Evolutionary conservation across 805 yeast genomes (phyloP), one percentile per base, ranked within the genome.

Genomic region (Saccharomycopsis amapae): DNA sequence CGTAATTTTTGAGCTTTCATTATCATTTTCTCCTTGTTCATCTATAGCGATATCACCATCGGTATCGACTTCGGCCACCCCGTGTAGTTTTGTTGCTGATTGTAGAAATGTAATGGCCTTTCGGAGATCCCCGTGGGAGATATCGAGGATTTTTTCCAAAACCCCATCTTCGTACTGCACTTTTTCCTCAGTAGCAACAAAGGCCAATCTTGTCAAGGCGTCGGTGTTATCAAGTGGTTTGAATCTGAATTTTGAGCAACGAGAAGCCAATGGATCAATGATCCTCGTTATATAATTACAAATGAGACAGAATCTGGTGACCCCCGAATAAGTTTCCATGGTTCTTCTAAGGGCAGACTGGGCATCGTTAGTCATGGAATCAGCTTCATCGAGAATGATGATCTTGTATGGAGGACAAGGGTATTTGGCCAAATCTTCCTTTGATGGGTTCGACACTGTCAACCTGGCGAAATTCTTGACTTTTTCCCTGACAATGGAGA

Each of bases 321-420:
- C 87, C 33, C 77, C 75, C 1, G 97, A 84, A 63, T 85, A 89
- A 3, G 81, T 85, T 60, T 87, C 96, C 89, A 85, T 85, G 1
- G 95, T 90, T 63, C 98, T 76, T 66, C 98, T 78, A 53, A 93
- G 70, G 1, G 98, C 98, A 45, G 88, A 78, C 61, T 93, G 98
- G 0, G 98, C 98, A 56, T 87, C 97, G 36, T 86, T 76, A 7
- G 98, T 93, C 97, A 93, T 93, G 10, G 96, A 86, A 62, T 93
- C 97, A 1, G 97, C 97, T 63, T 89, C 97, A 66, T 89, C 97
- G 44, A 93, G 66, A 36, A 93, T 85, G 53, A 93, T 83, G 56
- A 93, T 78, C 61, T 93, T 93, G 64, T 85, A 93, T 4, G 97
- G 97, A 1, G 98, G 97, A 60, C 97, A 90, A 1, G 97, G 96